Percentiles rank a stretch among this genome's conserved stretches.
Evolutionary conservation across 2,329 filamentous ascomycete species (phyloP).

Genomic region (Paracamarosporium sp.): DNA sequence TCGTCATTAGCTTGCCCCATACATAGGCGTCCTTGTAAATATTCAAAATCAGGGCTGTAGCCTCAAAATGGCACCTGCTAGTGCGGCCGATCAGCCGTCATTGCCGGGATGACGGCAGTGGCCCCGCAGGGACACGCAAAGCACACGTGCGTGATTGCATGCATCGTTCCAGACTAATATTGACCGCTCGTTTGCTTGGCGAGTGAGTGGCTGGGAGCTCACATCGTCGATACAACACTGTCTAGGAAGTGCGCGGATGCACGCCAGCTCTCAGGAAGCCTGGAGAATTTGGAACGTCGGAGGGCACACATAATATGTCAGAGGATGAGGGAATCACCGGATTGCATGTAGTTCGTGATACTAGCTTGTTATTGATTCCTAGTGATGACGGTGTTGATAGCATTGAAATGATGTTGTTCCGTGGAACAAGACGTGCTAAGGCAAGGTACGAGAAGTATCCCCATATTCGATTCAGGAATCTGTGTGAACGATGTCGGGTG

Average conservation of each 20-base stretch:
- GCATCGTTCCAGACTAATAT: background rate
- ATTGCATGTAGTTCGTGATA: too few relatives aligned
- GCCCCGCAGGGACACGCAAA: background rate
- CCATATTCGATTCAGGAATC: background rate
- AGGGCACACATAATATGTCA: too few relatives aligned
- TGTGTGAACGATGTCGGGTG: background rate
- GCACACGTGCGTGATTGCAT: background rate
- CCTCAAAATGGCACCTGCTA: background rate
- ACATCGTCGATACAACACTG: background rate
- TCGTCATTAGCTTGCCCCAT: too few relatives aligned
- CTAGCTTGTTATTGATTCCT: too few relatives aligned
- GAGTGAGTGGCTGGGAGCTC: background rate
- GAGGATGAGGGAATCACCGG: too few relatives aligned
- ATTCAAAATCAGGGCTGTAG: background rate
- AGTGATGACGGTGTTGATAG: too few relatives aligned
- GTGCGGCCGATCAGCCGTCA: background rate
- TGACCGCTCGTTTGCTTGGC: too few relatives aligned
- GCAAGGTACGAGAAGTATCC: too few relatives aligned
- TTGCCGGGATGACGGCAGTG: background rate
- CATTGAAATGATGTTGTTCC: too few relatives aligned
- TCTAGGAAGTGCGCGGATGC: background rate
- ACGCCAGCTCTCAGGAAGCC: background rate
- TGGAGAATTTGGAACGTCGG: too few relatives aligned
- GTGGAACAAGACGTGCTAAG: too few relatives aligned
- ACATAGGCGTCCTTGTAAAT: too few relatives aligned